Evolutionary conservation across 2,329 filamentous ascomycete genomes (phyloP), one percentile per base, ranked within the genome.

Genomic region (Juglanconis oblonga): DNA sequence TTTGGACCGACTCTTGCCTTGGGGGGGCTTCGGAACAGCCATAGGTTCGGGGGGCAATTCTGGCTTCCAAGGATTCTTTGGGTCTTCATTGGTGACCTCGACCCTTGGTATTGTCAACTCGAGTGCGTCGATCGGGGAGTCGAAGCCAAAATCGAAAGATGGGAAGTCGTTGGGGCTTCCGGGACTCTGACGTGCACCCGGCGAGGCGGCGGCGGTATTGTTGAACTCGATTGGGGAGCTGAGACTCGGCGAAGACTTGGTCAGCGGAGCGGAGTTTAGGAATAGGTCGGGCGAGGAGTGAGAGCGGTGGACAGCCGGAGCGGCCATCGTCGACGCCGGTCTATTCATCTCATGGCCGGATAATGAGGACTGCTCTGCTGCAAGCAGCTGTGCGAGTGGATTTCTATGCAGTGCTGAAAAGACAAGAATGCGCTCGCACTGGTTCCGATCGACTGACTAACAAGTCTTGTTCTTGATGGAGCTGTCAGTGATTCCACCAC

Each of bases 121-220:
- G 64, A 79, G 67, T 49, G 73, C 76, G 17, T 75, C 77, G 4
- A 77, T 76, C 65, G 82, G 77, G 67, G 85, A 74, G 47, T 80
- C 73, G 64, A 77, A 73, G 64, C 76, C 76, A 66, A 80, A 75
- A 63, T 83, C 79, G 69, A 86, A 81, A 0, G 79, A 79, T 42
- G 81, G 79, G 38, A 86, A 71, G 60, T 83, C 80, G 69, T 84
- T 83, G 60, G 45, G n/a, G 42, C n/a, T 13, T 31, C 47, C 49
- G 54, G 45, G 38, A 14, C 42, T 52, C 36, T 42, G n/a, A 44
- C 44, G n/a, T 14, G 45, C 51, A 36, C 45, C 50, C 36, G 45
- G 51, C 33, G 62, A n/a, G 49, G 55, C 36, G 49, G 44, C 49
- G 50, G 57, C 36, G 44, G 50, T 50, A 55, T 36, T 32, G 51